A percentile compares a stretch with the other conserved stretches of the same genome.
Evolutionary conservation across 75 land plant species (phyloP).

Genomic region (Pseudotsuga menziesii): DNA sequence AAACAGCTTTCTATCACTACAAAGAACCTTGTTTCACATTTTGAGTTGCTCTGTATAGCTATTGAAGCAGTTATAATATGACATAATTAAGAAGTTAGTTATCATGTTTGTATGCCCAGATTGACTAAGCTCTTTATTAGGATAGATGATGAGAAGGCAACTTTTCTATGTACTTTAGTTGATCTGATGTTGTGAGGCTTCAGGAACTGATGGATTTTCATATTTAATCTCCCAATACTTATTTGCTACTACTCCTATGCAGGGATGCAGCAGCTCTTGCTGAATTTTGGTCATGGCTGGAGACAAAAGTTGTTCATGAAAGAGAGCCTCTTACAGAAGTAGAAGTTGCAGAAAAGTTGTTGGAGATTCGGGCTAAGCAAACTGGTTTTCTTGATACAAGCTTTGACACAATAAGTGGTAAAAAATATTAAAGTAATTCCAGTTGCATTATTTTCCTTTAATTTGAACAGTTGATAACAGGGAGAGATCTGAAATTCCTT

Average conservation of each 20-base stretch:
- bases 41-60: too few relatives aligned
- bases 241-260: conserved; percentile 5
- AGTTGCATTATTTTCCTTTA: background rate
- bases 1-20: too few relatives aligned
- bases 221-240: background rate
- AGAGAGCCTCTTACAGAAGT: conserved; percentile 68
- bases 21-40: too few relatives aligned
- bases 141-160: too few relatives aligned
- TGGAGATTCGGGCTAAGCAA: conserved; percentile 80
- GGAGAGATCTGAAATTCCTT: background rate
- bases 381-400: conserved; percentile 90
- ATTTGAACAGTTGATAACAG: background rate
- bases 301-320: conserved; percentile 46
- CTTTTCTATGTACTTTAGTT: too few relatives aligned
- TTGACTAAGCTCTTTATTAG: too few relatives aligned
- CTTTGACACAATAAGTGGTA: conserved; percentile 97
- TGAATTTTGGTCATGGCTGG: conserved; percentile 95
- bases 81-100: too few relatives aligned
- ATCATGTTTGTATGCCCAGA: too few relatives aligned
- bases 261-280: conserved; percentile 98
- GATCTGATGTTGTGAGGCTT: too few relatives aligned
- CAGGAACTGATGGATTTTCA: too few relatives aligned
- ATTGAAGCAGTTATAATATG: too few relatives aligned
- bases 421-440: background rate
- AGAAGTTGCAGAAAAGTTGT: conserved; percentile 77